Base-by-base conservation (phyloP, 257 asterid genomes). In the Solanum clarkiae region DNA sequence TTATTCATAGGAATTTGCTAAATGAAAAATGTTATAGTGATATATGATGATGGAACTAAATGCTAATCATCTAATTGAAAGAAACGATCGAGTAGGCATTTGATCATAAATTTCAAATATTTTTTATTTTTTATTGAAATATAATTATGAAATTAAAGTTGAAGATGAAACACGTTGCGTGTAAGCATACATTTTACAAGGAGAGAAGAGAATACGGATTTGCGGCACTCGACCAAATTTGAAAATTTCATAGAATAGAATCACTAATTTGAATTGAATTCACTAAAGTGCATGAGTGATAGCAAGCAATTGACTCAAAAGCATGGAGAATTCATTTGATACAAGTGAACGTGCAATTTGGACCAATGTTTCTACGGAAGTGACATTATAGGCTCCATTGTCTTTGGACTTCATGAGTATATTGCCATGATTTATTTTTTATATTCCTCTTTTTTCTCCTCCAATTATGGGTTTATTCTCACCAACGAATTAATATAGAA, bases 341-440 rank as follows among this genome's bases (percentile, higher is more conserved):
- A 56, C 75, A 84, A 80, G 80, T 68, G 79, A 47, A 84, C 85
- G 24, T 69, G 89, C 85, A 56, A 11, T 80, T 84, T 81, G 80
- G 55, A 56, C 51, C 62, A 57, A 87, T 79, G 57, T 84, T 84
- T 81, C 80, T 56, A 11, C 44, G 65, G 68, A 69, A 84, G 85
- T 84, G 83, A 80, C 74, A 69, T n/a, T 84, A 60, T 59, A 77
- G 14, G 69, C 83, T 60, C 62, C 75, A 20, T 24, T 55, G 14
- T 84, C 24, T 24, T 75, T 49, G 82, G 44, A 75, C 62, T 24
- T 22, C 45, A 6, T 75, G 59, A 45, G 85, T 63, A 45, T 66
- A 32, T 54, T 65, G 82, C 24, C 11, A 8, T 65, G 55, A 54
- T 44, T 45, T 74, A 55, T 81, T 87, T 13, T 60, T 18, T 57